Percentiles rank a stretch among this genome's conserved stretches.
These are phyloP conservation scores for Mariannaea sp. DNA, from an alignment of 2,329 filamentous ascomycete species.

Conservation along the genomic window DNA sequence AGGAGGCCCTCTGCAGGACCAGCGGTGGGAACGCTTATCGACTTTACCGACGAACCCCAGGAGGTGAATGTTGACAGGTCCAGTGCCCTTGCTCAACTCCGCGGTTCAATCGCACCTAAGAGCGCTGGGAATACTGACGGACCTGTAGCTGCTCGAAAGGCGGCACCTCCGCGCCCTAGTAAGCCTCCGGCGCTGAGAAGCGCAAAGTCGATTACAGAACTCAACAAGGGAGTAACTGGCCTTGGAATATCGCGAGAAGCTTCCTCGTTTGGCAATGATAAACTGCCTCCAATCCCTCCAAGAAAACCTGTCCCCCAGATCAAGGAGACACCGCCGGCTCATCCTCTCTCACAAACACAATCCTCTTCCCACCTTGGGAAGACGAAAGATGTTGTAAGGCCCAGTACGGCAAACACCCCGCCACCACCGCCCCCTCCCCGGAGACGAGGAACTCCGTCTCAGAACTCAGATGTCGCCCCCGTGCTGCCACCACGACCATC, in stretches of 20 bases:
- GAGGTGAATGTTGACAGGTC: constrained; percentile 44
- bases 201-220: constrained; percentile 41
- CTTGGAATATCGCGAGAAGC: constrained; percentile 22
- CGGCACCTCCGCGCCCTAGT: constrained; percentile 59
- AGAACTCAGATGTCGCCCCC: constrained; percentile 27
- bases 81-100: constrained; percentile 39
- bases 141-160: constrained; percentile 39
- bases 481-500: constrained; percentile 43
- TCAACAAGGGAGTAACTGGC: constrained; percentile 28
- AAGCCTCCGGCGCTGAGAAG: constrained; percentile 63
- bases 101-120: constrained; percentile 27
- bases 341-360: constrained; percentile 49
- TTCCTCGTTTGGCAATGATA: constrained; percentile 15
- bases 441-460: constrained; percentile 49
- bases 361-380: constrained; percentile 43
- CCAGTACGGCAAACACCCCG: constrained; percentile 21
- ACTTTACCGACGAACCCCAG: constrained; percentile 60
- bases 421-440: constrained; percentile 56
- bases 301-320: constrained; percentile 39
- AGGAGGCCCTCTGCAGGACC: constrained; percentile 42
- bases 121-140: constrained; percentile 39
- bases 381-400: constrained; percentile 21
- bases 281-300: constrained; percentile 42
- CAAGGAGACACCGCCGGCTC: constrained; percentile 35
- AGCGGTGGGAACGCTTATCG: constrained; percentile 63